phyloP scores from a whole-genome alignment of 495 filamentous ascomycete species.

The Tetracladium marchalianum region DNA sequence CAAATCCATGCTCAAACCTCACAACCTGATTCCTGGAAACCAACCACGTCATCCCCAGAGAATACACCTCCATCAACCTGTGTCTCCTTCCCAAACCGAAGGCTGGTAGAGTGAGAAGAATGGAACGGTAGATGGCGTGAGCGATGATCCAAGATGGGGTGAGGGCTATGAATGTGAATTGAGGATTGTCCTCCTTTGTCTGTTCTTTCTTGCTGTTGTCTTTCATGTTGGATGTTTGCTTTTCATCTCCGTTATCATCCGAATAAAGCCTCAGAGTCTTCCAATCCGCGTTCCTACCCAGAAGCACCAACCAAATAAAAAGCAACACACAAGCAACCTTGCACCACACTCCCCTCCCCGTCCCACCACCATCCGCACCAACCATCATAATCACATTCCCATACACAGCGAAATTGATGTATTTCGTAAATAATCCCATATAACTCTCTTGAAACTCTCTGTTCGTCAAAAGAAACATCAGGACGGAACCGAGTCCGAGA shows the following conservation, averaged over 20 bases:
- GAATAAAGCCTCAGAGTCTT: slow-evolving; percentile 3
- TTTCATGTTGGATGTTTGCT: too few species aligned
- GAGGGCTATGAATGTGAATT: slow-evolving; percentile 5
- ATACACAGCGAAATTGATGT: slow-evolving; percentile 7
- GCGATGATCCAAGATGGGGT: slow-evolving; percentile 8
- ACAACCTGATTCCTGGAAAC: neutral
- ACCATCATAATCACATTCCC: slow-evolving; percentile 6
- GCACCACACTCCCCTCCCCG: slow-evolving; percentile 2
- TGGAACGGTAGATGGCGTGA: slow-evolving; percentile 4
- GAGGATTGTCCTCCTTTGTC: too few species aligned
- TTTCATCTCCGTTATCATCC: too few species aligned
- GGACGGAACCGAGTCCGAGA: slow-evolving; percentile 9
- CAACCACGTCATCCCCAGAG: slow-evolving; percentile 3
- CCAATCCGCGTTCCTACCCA: slow-evolving; percentile 1
- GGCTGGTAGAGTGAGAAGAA: slow-evolving; percentile 5
- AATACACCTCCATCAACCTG: slow-evolving; percentile 5
- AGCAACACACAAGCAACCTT: slow-evolving; percentile 4
- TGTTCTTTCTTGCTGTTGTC: too few species aligned
- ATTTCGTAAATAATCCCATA: slow-evolving; percentile 1
- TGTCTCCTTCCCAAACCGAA: slow-evolving; percentile 4
- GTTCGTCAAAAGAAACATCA: slow-evolving; percentile 3
- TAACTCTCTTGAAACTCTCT: slow-evolving; percentile 6
- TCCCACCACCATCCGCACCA: neutral
- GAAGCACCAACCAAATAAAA: slow-evolving; percentile 3
- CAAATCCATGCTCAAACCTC: slow-evolving; percentile 7